Base-by-base conservation (phyloP, 257 asterid genomes). In the Nicotiana noctiflora region DNA sequence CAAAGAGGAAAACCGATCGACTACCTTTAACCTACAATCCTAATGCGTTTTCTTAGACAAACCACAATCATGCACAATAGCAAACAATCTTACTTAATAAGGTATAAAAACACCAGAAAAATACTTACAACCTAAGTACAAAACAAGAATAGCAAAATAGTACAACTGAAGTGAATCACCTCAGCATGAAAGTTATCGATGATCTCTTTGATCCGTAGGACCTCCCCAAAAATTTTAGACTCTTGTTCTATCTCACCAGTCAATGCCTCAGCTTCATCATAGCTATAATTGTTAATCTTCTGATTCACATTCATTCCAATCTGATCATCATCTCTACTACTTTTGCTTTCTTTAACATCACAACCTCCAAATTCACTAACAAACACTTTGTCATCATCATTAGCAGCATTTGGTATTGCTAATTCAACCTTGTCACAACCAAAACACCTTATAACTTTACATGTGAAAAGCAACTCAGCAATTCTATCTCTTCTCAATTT, bases 261-360 rank as follows among this genome's bases (percentile, higher is more conserved):
- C 91, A 94, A 84, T 64, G 95, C 97, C 81, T 94, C 97, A 1
- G 90, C 98, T 70, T 89, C 96, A 27, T 87, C 92, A 85, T 84
- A 89, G 70, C 93, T 88, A 76, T 82, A 84, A 84, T 79, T 82
- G 44, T 84, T 83, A 46, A 80, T 90, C 56, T 23, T 90, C 56
- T n/a, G 81, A 84, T 86, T 87, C 82, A 85, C 83, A 81, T 86
- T 93, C 87, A 80, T 75, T 9, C 67, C 88, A 37, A 80, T 67
- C 23, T 61, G 85, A 77, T 85, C 85, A 80, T 77, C 85, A 25
- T 61, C 77, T 21, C 65, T 18, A 15, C 49, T 90, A 88, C 91
- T 83, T 88, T 94, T 64, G 87, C 86, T 63, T 89, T 91, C 76
- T 90, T 89, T 13, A 86, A 92, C 18, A 81, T 88, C 74, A 88